Base-by-base conservation (phyloP, 495 filamentous ascomycete genomes). In the Durotheca rogersii region DNA sequence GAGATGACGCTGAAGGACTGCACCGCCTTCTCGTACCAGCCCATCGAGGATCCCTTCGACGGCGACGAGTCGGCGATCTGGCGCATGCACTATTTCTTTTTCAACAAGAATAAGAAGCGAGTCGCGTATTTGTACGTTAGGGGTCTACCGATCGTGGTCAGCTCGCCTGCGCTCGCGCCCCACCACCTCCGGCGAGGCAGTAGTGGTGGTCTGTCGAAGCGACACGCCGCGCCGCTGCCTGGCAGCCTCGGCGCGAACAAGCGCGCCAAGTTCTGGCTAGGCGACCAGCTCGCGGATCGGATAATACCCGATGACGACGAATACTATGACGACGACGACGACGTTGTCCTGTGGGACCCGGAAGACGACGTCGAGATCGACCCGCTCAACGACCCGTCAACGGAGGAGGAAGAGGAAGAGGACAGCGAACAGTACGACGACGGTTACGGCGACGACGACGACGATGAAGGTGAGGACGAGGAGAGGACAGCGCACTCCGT, bases 11-110 rank as follows among this genome's bases (percentile, higher is more conserved):
- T 97, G 17, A 81, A 85, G 56, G 83, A 94, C 31, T 97, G 94
- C 71, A 82, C 78, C 29, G 78, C 88, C 33, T 97, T 94, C 65
- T 85, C 81, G 15, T 97, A 94, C 69, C 78, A 84, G 18, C 93
- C 93, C 0, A 81, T 86, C 15, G 89, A 96, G 48, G 87, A 89
- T 30, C 82, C 84, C 9, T 91, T 91, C 47, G 88, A 90, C 47
- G 90, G 88, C 17, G 93, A 96, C 50, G 88, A 94, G 59, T 84
- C 87, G 39, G 85, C 91, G 3, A 88, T 97, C 31, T 98, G 94
- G 94, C 91, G 88, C 53, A 73, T 89, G 47, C 88, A 96, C 66
- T 95, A 94, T 67, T 95, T 98, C 75, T 95, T 97, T 69, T 97
- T 96, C 79, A 95, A 93, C 74, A 95, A 91, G 56, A 72, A 81